Base-by-base conservation (phyloP, 345 rosid species). In the Jatropha curcas region DNA sequence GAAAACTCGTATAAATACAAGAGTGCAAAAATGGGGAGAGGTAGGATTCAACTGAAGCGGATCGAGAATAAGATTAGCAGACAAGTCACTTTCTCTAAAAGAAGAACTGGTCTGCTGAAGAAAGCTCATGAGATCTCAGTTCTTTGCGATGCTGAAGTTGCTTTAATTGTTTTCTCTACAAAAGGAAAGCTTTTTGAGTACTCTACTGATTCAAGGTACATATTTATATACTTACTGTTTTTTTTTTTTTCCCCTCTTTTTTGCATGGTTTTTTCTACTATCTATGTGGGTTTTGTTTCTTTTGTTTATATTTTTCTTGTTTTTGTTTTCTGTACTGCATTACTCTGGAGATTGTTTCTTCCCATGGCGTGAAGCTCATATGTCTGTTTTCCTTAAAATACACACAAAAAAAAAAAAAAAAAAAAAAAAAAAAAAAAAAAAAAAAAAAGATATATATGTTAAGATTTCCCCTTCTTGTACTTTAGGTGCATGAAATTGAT, bases 61-160 rank as follows among this genome's bases (percentile, higher is more conserved):
- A 90, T 92, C 81, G 97, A 92, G 86, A 92, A 92, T 93, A 92
- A 90, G 86, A 88, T 88, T 39, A 92, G 89, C 71, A 84, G 97
- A 70, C 97, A 92, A 80, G 97, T 92, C 65, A 92, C 96, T 9
- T 92, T 92, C 79, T 92, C 97, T 3, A 92, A 92, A 87, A 81
- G 97, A 62, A 83, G 97, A 75, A 77, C 83, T 58, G 94, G 97
- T 31, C 73, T 92, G 73, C 80, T 90, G 14, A 92, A 92, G 90
- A 92, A 92, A 79, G 93, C 96, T 74, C 87, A 86, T 60, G 97
- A 92, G 93, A 92, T 92, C 88, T 90, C 97, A 35, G 88, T 92
- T 50, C 83, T 92, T 19, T 92, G 95, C 34, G 97, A 92, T 51
- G 97, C 93, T 75, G 88, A 89, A 7, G 92, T 90, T 67, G 97